A percentile compares a stretch with the other conserved stretches of the same genome.
Conservation (phyloP, 805 yeast species). For the Lipomyces anomalus region DNA sequence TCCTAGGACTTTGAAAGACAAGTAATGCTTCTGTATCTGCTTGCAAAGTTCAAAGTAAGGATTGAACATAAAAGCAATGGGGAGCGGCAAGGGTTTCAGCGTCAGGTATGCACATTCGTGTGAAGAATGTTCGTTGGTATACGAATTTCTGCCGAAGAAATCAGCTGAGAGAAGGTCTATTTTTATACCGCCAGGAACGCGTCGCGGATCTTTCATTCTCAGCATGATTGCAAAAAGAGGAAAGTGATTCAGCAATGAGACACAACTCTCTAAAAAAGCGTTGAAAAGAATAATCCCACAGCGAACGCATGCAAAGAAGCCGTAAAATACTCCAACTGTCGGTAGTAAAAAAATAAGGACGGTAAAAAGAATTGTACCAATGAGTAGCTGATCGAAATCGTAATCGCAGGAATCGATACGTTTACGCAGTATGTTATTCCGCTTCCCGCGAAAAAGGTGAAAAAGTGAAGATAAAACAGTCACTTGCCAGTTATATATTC, state of each 20-base stretch:
- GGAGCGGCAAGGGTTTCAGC: constrained; percentile 44
- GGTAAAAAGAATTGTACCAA: constrained; percentile 86
- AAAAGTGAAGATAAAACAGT: constrained; percentile 64
- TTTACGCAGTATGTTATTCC: constrained; percentile 73
- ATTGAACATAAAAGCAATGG: constrained; percentile 41
- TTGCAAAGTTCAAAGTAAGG: constrained; percentile 42
- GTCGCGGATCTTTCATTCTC: constrained; percentile 69
- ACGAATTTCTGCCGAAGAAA: background rate
- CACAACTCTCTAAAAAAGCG: constrained; percentile 50
- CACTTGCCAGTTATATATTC: constrained; percentile 71
- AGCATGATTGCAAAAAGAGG: constrained; percentile 81
- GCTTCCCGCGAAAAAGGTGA: constrained; percentile 82
- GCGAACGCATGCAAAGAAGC: constrained; percentile 60
- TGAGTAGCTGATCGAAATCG: constrained; percentile 75
- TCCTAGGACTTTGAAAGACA: constrained; percentile 39
- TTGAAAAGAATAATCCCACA: constrained; percentile 45
- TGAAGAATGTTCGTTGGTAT: background rate
- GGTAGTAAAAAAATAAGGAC: constrained; percentile 74
- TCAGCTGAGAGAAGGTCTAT: constrained; percentile 26
- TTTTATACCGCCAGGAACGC: constrained; percentile 57
- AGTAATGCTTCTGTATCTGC: constrained; percentile 40
- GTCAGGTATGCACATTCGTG: constrained; percentile 23
- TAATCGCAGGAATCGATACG: constrained; percentile 82
- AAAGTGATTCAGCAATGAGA: constrained; percentile 69
- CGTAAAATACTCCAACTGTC: constrained; percentile 78